Percentiles rank a stretch among this genome's conserved stretches.
phyloP scores from a whole-genome alignment of 495 filamentous ascomycete genomes.

The Xeromyces bisporus region DNA sequence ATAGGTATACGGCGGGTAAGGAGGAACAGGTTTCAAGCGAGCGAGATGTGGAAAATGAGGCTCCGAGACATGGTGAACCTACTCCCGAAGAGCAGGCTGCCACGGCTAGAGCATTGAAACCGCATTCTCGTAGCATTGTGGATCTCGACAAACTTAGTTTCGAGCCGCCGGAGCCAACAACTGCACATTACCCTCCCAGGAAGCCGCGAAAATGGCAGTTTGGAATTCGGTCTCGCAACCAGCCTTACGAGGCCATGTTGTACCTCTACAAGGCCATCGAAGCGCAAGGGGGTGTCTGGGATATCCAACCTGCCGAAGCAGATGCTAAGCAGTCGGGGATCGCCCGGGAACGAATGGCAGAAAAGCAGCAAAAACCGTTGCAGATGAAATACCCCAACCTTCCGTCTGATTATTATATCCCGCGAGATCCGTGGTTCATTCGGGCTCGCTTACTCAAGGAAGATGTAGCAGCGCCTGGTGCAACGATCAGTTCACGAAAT shows the following conservation, averaged over 20 bases:
- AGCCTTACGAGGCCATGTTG: conserved; percentile 78
- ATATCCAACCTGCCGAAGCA: conserved; percentile 28
- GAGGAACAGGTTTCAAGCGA: conserved; percentile 23
- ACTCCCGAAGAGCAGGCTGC: conserved; percentile 61
- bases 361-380: conserved; percentile 20
- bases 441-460: conserved; percentile 72
- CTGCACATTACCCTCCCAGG: conserved; percentile 39
- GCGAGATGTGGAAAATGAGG: conserved; percentile 26
- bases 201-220: conserved; percentile 89
- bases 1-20: conserved; percentile 9
- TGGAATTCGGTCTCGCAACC: conserved; percentile 84
- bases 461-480: conserved; percentile 38
- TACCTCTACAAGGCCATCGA: conserved; percentile 84
- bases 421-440: conserved; percentile 92
- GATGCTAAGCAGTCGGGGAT: conserved; percentile 15
- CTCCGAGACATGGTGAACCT: conserved; percentile 23
- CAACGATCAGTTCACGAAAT: conserved; percentile 36
- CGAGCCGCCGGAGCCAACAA: conserved; percentile 50
- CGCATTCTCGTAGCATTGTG: conserved; percentile 51
- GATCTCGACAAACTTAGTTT: conserved; percentile 37
- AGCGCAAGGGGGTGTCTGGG: conserved; percentile 80
- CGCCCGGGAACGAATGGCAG: conserved; percentile 9
- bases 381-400: conserved; percentile 32
- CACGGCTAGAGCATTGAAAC: conserved; percentile 58
- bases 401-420: conserved; percentile 51